phyloP scores from a whole-genome alignment of 1,284 basidiomycete species.

The Trametes sp. region DNA sequence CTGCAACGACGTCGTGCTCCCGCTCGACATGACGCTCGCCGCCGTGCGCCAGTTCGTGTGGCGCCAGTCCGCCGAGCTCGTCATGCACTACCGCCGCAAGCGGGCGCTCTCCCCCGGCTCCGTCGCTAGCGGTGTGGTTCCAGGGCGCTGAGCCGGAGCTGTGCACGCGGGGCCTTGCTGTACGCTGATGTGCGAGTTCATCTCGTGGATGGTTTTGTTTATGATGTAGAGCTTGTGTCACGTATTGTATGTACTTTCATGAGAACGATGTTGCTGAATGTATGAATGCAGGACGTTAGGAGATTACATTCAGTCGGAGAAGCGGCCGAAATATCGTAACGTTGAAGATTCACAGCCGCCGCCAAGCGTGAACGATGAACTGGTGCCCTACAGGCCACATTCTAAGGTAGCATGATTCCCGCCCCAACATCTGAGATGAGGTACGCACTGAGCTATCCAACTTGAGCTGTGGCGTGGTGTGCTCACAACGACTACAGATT shows the following conservation, averaged over 20 bases:
- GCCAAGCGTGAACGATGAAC: too few relatives aligned
- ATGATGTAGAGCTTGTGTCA: not conserved
- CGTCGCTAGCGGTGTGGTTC: not conserved
- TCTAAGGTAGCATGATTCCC: too few relatives aligned
- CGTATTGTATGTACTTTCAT: not conserved
- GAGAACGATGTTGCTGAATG: not conserved
- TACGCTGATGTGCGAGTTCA: not conserved
- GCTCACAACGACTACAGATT: too few relatives aligned
- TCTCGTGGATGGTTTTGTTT: not conserved
- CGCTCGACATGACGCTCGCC: conserved; percentile 88
- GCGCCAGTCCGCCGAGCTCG: conserved; percentile 82
- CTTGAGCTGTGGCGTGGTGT: too few relatives aligned
- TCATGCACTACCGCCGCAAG: conserved; percentile 78
- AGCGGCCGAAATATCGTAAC: not conserved
- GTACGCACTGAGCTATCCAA: too few relatives aligned
- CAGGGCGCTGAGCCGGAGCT: not conserved
- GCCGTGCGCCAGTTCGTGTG: conserved; percentile 89
- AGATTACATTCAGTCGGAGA: not conserved
- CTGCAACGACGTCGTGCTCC: conserved; percentile 84
- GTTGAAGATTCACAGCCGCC: too few relatives aligned
- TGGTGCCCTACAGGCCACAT: too few relatives aligned
- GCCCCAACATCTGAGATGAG: too few relatives aligned
- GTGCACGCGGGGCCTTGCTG: not conserved
- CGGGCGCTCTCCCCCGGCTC: not conserved
- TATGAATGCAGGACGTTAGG: not conserved